These are phyloP conservation scores for Lolium rigidum DNA, from an alignment of 176 grass and related monocot genomes.

Conservation along the genomic window DNA sequence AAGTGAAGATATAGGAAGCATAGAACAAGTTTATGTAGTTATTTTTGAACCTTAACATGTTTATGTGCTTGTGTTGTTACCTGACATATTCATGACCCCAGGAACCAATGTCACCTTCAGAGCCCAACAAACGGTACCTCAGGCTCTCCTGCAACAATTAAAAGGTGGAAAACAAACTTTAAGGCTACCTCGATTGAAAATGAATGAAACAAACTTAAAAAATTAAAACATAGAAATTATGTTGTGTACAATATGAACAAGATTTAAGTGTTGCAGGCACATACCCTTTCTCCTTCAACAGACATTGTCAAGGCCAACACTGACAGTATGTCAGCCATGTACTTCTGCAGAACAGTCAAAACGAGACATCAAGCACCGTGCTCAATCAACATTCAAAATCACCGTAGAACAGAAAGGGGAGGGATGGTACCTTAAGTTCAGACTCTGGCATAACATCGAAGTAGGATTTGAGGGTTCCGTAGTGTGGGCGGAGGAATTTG, in stretches of 20 bases:
- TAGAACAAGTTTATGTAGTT: too few relatives aligned
- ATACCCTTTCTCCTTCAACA: constrained; percentile 89
- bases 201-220: not conserved
- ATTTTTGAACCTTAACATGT: too few relatives aligned
- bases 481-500: constrained; percentile 93
- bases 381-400: not conserved
- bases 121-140: constrained; percentile 84
- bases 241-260: not conserved
- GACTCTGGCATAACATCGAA: constrained; percentile 79
- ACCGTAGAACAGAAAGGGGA: not conserved
- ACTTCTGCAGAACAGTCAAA: constrained; percentile 63
- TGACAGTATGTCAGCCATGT: constrained; percentile 83
- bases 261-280: constrained; percentile 1
- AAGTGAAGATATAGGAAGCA: not conserved
- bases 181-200: not conserved
- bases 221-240: not conserved
- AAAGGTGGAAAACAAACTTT: not conserved
- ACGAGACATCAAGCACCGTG: constrained; percentile 23
- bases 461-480: constrained; percentile 80
- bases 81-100: constrained; percentile 99
- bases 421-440: constrained; percentile 61
- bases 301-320: constrained; percentile 95
- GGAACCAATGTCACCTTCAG: constrained; percentile 94
- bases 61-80: constrained; percentile 42
- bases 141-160: constrained; percentile 79